These are phyloP conservation scores for Solanum gandarillasii DNA, from an alignment of 257 asterid genomes.

Conservation along the genomic window DNA sequence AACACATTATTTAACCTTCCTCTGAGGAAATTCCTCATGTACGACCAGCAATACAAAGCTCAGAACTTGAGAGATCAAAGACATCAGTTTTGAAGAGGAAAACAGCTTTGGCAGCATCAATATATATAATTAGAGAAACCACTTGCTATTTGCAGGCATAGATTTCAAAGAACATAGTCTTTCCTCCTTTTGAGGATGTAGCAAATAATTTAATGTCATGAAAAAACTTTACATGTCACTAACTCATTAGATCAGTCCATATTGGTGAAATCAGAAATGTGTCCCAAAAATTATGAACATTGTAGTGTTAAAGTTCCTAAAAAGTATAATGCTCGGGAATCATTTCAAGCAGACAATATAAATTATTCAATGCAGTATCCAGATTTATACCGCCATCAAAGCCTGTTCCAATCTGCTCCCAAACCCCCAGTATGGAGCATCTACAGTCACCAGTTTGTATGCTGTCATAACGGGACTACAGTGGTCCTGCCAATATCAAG, in stretches of 20 bases:
- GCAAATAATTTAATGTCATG: background rate
- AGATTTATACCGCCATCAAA: slow-evolving; percentile 46
- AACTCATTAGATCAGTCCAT: background rate
- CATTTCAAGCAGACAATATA: background rate
- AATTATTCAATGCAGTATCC: background rate
- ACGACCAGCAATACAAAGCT: background rate
- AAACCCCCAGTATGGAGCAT: slow-evolving; percentile 87
- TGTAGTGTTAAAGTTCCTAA: background rate
- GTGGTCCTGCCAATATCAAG: slow-evolving; percentile 33
- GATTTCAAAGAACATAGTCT: background rate
- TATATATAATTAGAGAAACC: background rate
- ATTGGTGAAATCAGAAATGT: background rate
- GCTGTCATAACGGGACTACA: slow-evolving; percentile 83
- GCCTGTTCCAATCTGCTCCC: slow-evolving; percentile 77
- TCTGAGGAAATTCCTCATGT: background rate
- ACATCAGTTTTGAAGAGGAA: background rate
- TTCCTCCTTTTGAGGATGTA: background rate
- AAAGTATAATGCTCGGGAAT: background rate
- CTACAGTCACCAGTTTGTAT: slow-evolving; percentile 81
- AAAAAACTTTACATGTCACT: background rate
- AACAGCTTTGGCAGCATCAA: background rate
- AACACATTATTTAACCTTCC: background rate
- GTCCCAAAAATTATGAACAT: background rate
- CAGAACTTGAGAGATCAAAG: background rate
- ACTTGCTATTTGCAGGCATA: background rate